Conservation (phyloP, 805 yeast species). For the Maudiozyma barnettii region DNA sequence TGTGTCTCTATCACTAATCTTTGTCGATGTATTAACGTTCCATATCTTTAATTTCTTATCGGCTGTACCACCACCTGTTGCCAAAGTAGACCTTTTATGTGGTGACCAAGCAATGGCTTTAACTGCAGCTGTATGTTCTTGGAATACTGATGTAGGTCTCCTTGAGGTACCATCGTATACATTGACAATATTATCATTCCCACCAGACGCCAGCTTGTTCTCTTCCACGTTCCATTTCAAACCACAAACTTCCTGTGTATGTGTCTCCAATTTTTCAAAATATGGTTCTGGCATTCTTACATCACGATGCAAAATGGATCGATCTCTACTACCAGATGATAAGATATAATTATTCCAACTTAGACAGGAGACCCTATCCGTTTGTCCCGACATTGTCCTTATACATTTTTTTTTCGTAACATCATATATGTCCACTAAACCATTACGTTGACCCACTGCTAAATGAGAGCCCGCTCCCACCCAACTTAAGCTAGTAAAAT, state of each 20-base stretch:
- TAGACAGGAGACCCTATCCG: constrained; percentile 71
- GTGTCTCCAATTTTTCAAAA: constrained; percentile 59
- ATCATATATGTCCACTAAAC: constrained; percentile 92
- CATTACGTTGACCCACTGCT: constrained; percentile 83
- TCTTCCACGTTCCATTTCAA: constrained; percentile 87
- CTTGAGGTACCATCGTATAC: constrained; percentile 77
- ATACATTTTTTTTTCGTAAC: constrained; percentile 72
- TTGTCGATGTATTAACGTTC: constrained; percentile 76
- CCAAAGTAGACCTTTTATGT: constrained; percentile 86
- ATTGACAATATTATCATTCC: constrained; percentile 77
- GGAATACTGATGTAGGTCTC: constrained; percentile 60
- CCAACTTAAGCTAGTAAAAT: constrained; percentile 86
- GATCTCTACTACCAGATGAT: constrained; percentile 80
- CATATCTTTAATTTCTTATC: constrained; percentile 85
- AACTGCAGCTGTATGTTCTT: constrained; percentile 88
- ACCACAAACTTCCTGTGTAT: constrained; percentile 94
- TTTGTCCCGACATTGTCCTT: constrained; percentile 88
- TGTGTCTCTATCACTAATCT: constrained; percentile 75
- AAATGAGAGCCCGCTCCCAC: constrained; percentile 89
- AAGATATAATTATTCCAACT: constrained; percentile 92
- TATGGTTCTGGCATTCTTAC: constrained; percentile 81
- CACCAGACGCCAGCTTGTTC: constrained; percentile 89
- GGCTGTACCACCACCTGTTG: constrained; percentile 96
- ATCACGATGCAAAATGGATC: constrained; percentile 79
- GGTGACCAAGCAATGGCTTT: constrained; percentile 98